Evolutionary conservation across 352 stramenopile genomes (phyloP).

Genomic region (Elongisporangium anandrum): DNA sequence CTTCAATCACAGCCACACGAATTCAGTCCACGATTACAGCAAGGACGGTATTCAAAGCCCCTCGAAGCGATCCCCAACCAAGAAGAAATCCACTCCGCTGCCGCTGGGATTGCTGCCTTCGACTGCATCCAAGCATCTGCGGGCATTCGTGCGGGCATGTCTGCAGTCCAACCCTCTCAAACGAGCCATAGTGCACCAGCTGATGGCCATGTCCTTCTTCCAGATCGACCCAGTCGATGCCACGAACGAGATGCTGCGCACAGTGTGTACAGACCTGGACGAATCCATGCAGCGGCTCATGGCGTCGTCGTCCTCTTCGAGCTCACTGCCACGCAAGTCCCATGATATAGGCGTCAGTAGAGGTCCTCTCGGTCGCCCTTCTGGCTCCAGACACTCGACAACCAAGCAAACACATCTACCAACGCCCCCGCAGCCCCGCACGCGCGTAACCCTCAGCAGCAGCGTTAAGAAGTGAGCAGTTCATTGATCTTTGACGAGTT

Average conservation of each 20-base stretch:
- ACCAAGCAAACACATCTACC: background rate
- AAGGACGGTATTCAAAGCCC: background rate
- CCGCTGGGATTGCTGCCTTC: constrained; percentile 32
- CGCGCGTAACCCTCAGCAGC: background rate
- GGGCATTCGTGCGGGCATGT: constrained; percentile 35
- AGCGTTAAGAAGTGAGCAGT: background rate
- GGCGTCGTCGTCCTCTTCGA: constrained; percentile 2
- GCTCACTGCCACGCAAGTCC: background rate
- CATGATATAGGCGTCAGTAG: background rate
- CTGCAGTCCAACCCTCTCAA: constrained; percentile 38
- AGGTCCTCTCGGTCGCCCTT: background rate
- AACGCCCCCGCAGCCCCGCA: background rate
- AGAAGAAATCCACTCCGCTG: constrained; percentile 1
- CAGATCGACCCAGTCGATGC: constrained; percentile 40
- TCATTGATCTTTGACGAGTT: constrained; percentile 27
- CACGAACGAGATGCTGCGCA: constrained; percentile 46
- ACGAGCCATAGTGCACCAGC: constrained; percentile 19
- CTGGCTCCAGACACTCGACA: background rate
- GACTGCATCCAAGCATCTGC: constrained; percentile 38
- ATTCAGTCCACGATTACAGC: background rate
- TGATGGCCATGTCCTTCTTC: constrained; percentile 47
- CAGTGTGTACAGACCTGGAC: constrained; percentile 56
- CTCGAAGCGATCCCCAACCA: constrained; percentile 6
- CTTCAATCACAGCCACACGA: constrained; percentile 5
- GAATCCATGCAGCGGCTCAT: constrained; percentile 43